A percentile compares a stretch with the other conserved stretches of the same genome.
Evolutionary conservation across 2,329 filamentous ascomycete genomes (phyloP).

Genomic region (Nemania diffusa): DNA sequence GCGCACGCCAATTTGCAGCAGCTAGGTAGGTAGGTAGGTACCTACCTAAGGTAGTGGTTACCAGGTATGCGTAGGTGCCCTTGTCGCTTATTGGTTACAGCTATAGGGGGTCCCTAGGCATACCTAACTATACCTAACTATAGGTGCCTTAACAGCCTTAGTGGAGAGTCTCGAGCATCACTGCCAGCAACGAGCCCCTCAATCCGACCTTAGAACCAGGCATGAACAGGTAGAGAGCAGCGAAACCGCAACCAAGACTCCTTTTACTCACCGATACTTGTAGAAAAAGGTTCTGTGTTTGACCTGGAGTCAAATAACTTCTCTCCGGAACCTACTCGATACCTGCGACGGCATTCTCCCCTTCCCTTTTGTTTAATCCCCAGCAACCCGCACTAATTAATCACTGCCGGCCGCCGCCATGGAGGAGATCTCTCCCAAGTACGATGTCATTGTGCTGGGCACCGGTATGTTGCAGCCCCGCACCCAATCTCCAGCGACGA

Average conservation of each 20-base stretch:
- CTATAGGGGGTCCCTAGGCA: constrained; percentile 35
- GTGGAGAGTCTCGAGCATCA: constrained; percentile 40
- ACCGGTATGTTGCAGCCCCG: constrained; percentile 74
- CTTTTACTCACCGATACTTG: constrained; percentile 49
- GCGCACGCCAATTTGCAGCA: constrained; percentile 21
- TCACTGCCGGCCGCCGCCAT: constrained; percentile 71
- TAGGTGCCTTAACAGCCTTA: constrained; percentile 21
- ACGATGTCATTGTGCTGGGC: constrained; percentile 98
- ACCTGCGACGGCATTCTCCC: constrained; percentile 42
- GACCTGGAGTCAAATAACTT: constrained; percentile 42
- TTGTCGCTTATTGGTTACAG: constrained; percentile 39
- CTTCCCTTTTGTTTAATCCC: constrained; percentile 37
- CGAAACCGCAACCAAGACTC: constrained; percentile 28
- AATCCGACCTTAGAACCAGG: constrained; percentile 38
- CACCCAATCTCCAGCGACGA: constrained; percentile 40
- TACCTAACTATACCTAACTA: constrained; percentile 27
- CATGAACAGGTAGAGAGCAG: constrained; percentile 18
- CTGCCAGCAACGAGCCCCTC: constrained; percentile 43
- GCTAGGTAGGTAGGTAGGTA: background rate
- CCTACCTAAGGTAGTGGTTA: background rate
- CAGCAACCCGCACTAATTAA: constrained; percentile 38
- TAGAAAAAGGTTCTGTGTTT: constrained; percentile 30
- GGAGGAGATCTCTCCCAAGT: constrained; percentile 98
- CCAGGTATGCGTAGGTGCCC: background rate
- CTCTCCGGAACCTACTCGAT: constrained; percentile 9